Evolutionary conservation across 2,329 filamentous ascomycete genomes (phyloP).

Genomic region (Claviceps citrina): DNA sequence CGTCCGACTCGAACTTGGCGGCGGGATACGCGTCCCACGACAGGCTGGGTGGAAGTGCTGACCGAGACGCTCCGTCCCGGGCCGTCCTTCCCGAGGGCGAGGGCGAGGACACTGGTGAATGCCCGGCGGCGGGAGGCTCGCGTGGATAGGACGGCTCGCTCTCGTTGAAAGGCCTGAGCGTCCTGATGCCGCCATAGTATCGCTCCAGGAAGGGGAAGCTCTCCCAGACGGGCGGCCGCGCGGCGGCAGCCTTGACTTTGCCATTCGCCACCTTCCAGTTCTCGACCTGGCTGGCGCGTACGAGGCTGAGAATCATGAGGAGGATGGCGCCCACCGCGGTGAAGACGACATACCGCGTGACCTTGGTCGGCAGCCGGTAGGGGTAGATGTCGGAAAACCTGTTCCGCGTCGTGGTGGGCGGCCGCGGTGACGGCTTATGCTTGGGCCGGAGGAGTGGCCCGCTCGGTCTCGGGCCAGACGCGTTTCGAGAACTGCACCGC

Average conservation of each 20-base stretch:
- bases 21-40: slow-evolving; percentile 21
- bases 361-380: slow-evolving; percentile 54
- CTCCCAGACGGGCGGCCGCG: slow-evolving; percentile 63
- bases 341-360: slow-evolving; percentile 66
- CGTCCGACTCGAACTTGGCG: slow-evolving; percentile 29
- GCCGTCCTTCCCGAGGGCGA: slow-evolving; percentile 8
- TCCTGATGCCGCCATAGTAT: slow-evolving; percentile 79
- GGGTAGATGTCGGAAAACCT: slow-evolving; percentile 16
- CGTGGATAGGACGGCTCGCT: slow-evolving; percentile 76
- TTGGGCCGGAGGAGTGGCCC: slow-evolving; percentile 31
- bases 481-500: slow-evolving; percentile 39
- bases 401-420: slow-evolving; percentile 11
- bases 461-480: slow-evolving; percentile 28
- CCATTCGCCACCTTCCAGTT: slow-evolving; percentile 46
- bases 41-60: slow-evolving; percentile 11
- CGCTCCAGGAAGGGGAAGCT: slow-evolving; percentile 70
- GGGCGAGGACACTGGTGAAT: slow-evolving; percentile 1
- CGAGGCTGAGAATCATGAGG: slow-evolving; percentile 61
- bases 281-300: slow-evolving; percentile 57
- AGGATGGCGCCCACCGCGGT: slow-evolving; percentile 53
- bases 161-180: slow-evolving; percentile 46
- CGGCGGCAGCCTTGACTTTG: slow-evolving; percentile 26
- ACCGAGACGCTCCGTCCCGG: slow-evolving; percentile 6
- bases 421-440: not conserved
- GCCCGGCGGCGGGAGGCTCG: slow-evolving; percentile 25